Evolutionary conservation across 495 filamentous ascomycete species (phyloP).

Genomic region (Glonium stellatum): DNA sequence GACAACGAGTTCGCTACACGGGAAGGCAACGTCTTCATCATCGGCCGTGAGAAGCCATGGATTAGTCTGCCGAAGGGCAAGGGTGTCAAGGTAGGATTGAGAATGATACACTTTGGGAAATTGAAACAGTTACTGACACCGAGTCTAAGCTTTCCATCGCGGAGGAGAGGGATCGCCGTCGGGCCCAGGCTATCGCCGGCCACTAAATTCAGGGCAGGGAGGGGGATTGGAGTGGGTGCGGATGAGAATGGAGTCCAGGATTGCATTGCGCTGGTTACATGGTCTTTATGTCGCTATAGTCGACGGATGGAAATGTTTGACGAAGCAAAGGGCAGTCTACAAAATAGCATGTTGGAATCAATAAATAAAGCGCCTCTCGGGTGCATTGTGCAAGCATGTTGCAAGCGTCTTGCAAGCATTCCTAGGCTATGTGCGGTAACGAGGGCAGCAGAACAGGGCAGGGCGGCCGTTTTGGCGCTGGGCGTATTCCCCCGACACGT

Average conservation of each 20-base stretch:
- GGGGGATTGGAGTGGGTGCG: background rate
- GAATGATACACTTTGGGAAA: slow-evolving; percentile 4
- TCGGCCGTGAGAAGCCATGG: slow-evolving; percentile 97
- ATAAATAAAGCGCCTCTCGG: background rate
- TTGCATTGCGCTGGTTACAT: background rate
- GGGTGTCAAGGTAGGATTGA: slow-evolving; percentile 78
- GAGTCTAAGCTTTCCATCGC: slow-evolving; percentile 71
- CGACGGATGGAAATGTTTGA: background rate
- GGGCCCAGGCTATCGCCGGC: slow-evolving; percentile 66
- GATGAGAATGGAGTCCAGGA: background rate
- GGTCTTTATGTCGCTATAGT: background rate
- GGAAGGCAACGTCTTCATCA: slow-evolving; percentile 97
- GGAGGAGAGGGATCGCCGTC: slow-evolving; percentile 94
- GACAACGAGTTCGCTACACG: slow-evolving; percentile 99
- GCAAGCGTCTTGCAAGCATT: slow-evolving; percentile 2
- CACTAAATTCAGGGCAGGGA: slow-evolving; percentile 39
- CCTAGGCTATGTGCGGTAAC: background rate
- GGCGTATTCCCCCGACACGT: background rate
- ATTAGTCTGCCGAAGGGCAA: slow-evolving; percentile 98
- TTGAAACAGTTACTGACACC: slow-evolving; percentile 3
- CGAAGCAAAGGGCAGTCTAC: background rate
- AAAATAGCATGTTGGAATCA: background rate
- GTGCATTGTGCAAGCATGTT: too few relatives aligned
- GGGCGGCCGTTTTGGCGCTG: background rate
- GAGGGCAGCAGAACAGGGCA: background rate